Base-by-base conservation (phyloP, 495 filamentous ascomycete genomes). In the Penicillium paradoxum region DNA sequence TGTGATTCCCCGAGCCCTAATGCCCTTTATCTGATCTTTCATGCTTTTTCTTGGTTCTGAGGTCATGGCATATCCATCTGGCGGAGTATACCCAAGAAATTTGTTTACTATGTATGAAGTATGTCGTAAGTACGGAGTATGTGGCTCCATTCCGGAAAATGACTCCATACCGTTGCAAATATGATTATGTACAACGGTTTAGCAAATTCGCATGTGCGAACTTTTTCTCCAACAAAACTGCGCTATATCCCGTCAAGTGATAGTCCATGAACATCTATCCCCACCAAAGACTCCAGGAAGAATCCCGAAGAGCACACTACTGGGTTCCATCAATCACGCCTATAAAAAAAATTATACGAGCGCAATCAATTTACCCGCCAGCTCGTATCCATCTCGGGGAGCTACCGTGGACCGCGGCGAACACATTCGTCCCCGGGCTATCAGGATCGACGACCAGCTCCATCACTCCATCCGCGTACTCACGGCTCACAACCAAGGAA, bases 361-460 rank as follows among this genome's bases (percentile, higher is more conserved):
- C 9, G 11, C 32, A 34, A 34, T n/a, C n/a, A 34, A 13, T 34
- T 34, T 34, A 34, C 4, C 32, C n/a, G n/a, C n/a, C 32, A 40
- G 47, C 25, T 4, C 25, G 13, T 41, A 22, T 29, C 27, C 13
- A 32, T 4, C 37, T 50, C 37, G 47, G 48, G 24, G 24, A 42
- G 36, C 14, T 34, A 37, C 45, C 45, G 45, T 36, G 14, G 33
- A n/a, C n/a, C 14, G 38, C 18, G 13, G 19, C 15, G 24, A 17
- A 25, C 39, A 30, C 15, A 19, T 50, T 43, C 22, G 25, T 44
- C 25, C 19, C 45, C 21, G 24, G 19, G 22, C 45, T 43, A 50
- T 57, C 45, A 39, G 32, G 60, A 64, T 64, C 60, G 60, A 57
- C 57, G 33, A 29, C 30, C 39, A 33, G 36, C 44, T 38, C 54